Base-by-base conservation (phyloP, 148 eudicot genomes). In the Talinum fruticosum region DNA sequence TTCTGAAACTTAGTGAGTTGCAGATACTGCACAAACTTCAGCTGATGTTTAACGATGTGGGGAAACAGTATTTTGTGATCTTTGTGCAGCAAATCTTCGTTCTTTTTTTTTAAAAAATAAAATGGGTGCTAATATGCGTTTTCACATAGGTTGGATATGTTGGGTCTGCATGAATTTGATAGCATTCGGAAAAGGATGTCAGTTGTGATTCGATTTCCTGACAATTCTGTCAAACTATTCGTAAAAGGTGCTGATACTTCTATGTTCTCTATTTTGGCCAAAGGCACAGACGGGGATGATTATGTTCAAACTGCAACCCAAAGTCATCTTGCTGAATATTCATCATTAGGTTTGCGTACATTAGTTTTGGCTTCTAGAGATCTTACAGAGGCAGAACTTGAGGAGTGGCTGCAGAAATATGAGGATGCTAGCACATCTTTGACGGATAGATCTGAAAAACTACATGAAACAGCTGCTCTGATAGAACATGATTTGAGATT, bases 181-280 rank as follows among this genome's bases (percentile, higher is more conserved):
- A 92, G 98, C 72, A 94, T 91, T 71, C 95, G 98, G 45, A 95
- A 92, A 89, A 83, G 98, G 79, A 95, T 95, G 98, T 95, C 98
- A 10, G 98, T 89, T 66, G 96, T 95, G 53, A 87, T 95, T 32
- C 87, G 92, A 82, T 88, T 92, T 76, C 98, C 98, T 26, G 84
- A 88, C 74, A 83, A 86, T 82, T 78, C 88, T 49, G 94, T 92
- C 15, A 95, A 91, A 83, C 96, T 92, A 19, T 83, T 92, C 79
- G 98, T 95, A 69, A 95, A 95, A 87, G 98, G 98, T 61, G 98
- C 98, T 83, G 98, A 95, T 85, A 89, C 90, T 65, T 88, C 98
- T 33, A 84, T 95, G 88, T 80, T 88, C 79, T 87, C 86, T 83
- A 86, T 89, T 79, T 73, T 92, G 80, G 87, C 86, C 35, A 71